Evolutionary conservation across 768 basidiomycete genomes (phyloP).

Genomic region (Pleurotus sapidus): DNA sequence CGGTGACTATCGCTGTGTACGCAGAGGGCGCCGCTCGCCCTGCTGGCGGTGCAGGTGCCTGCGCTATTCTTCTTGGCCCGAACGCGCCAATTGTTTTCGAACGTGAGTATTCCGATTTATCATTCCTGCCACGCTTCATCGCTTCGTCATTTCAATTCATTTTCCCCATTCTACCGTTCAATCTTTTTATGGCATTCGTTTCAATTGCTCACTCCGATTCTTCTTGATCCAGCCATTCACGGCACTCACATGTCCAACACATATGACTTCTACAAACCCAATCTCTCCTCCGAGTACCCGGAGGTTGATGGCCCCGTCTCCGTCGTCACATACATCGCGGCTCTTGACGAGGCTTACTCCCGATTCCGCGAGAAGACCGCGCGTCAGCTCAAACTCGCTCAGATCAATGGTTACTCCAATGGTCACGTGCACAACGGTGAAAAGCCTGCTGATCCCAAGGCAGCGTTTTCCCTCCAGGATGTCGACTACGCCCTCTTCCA

Average conservation of each 20-base stretch:
- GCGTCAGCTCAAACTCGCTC: slow-evolving; percentile 53
- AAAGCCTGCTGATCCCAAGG: slow-evolving; percentile 31
- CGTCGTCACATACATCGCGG: slow-evolving; percentile 91
- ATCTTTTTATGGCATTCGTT: neutral
- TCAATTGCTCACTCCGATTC: neutral
- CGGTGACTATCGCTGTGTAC: slow-evolving; percentile 97
- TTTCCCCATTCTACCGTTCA: neutral
- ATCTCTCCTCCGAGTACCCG: slow-evolving; percentile 92
- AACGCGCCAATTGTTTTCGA: slow-evolving; percentile 94
- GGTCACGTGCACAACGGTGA: slow-evolving; percentile 37
- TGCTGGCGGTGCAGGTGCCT: slow-evolving; percentile 95
- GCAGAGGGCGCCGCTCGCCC: slow-evolving; percentile 94
- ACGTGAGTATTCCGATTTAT: slow-evolving; percentile 55
- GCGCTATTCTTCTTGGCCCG: slow-evolving; percentile 93
- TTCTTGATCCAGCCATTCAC: slow-evolving; percentile 71
- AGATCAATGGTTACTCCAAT: slow-evolving; percentile 28
- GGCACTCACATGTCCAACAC: slow-evolving; percentile 97
- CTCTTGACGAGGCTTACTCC: slow-evolving; percentile 86
- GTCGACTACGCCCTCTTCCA: slow-evolving; percentile 97
- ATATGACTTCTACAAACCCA: slow-evolving; percentile 99
- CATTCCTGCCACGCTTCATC: neutral
- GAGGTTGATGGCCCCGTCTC: slow-evolving; percentile 97
- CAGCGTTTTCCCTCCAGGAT: slow-evolving; percentile 70
- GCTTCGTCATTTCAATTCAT: slow-evolving; percentile 5
- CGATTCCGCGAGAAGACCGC: slow-evolving; percentile 81